These are phyloP conservation scores for Plantago coronopus DNA, from an alignment of 305 asterid genomes.

Conservation along the genomic window DNA sequence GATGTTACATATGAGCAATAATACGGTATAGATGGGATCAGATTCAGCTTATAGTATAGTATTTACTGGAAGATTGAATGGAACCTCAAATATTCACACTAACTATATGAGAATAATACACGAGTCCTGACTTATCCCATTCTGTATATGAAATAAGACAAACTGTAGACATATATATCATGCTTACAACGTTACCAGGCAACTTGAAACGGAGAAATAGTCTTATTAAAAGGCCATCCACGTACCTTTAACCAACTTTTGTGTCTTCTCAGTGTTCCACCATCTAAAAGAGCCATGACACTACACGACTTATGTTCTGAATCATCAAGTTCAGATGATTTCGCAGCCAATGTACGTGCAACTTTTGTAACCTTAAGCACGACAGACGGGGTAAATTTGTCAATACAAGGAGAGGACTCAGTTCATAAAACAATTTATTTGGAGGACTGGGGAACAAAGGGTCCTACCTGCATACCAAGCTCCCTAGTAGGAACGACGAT, in stretches of 20 bases:
- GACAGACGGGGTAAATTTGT: slow-evolving; percentile 12
- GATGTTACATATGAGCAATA: too few species aligned
- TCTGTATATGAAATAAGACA: too few species aligned
- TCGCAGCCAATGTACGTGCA: slow-evolving; percentile 71
- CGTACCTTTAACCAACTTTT: slow-evolving; percentile 89
- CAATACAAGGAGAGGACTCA: slow-evolving; percentile 20
- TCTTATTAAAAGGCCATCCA: slow-evolving; percentile 7
- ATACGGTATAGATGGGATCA: background rate
- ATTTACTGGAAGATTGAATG: slow-evolving; percentile 6
- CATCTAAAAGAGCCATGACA: slow-evolving; percentile 95
- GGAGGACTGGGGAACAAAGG: slow-evolving; percentile 15
- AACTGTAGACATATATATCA: too few species aligned
- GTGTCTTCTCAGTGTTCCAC: slow-evolving; percentile 84
- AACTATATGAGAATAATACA: too few species aligned
- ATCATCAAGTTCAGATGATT: slow-evolving; percentile 45
- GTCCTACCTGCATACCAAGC: slow-evolving; percentile 87
- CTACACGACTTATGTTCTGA: slow-evolving; percentile 54
- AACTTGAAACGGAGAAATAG: slow-evolving; percentile 11
- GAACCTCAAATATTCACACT: too few species aligned
- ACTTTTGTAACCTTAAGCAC: slow-evolving; percentile 74
- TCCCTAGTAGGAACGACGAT: slow-evolving; percentile 88
- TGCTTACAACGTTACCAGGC: slow-evolving; percentile 6
- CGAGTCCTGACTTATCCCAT: too few species aligned
- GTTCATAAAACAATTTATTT: slow-evolving; percentile 16
- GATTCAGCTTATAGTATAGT: background rate